Evolutionary conservation across 495 filamentous ascomycete species (phyloP), one percentile per base, ranked within the genome.

Genomic region (Xylaria venustula): DNA sequence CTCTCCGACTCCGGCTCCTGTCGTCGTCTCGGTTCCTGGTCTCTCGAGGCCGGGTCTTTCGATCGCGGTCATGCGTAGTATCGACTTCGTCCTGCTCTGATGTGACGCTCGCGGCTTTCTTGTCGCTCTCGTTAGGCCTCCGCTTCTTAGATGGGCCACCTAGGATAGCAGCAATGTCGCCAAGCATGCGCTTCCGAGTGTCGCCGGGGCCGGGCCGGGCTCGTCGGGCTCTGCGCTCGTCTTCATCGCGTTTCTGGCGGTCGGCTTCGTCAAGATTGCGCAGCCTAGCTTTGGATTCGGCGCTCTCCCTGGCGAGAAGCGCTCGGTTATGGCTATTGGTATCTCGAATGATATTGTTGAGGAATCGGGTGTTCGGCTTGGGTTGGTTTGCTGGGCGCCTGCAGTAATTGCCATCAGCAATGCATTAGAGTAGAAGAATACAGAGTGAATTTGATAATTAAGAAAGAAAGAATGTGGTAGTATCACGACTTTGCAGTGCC

Each of bases 291-390:
- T 79, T 76, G 8, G 79, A 72, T 77, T 79, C 86, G 68, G 61
- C 84, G 40, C 87, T 85, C 70, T 98, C 93, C 64, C 89, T 96
- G 0, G 87, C 90, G 41, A 88, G 83, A 54, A 97, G 78, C 6
- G 92, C 89, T 12, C 90, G 84, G 82, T 98, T 98, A 73, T 98
- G 94, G 53, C 65, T 90, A 61, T 94, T 90, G 1, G 91, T 93
- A 58, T 95, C 89, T 59, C 87, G 88, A 64, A 98, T 89, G 53
- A 98, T 89, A 63, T 94, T 90, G 25, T 87, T 85, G 12, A 98
- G 78, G 65, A 98, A 98, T 44, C 90, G 81, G 0, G 89, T 96
- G 66, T 98, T 98, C 14, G 93, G 91, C 66, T 92, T 96, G 2
- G 91, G 91, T 53, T 91, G 90, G 66, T 84, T 84, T 25, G 80